Conservation (phyloP, 1,139 yeast species). For the Sugiyamaella castrensis region DNA sequence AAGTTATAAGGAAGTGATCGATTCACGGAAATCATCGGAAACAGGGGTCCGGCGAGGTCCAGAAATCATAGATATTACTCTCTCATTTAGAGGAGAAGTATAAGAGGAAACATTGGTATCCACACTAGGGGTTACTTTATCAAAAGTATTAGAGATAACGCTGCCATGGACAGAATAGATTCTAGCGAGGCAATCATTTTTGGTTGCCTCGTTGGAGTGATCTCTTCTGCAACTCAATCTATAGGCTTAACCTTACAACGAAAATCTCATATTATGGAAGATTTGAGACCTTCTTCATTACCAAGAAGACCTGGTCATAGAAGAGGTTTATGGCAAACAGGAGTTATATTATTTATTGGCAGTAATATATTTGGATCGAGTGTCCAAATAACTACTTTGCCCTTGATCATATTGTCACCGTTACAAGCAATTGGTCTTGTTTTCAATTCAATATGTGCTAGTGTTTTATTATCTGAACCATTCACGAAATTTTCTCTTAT, state of each 20-base stretch:
- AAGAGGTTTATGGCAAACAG: conserved; percentile 71
- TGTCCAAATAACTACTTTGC: conserved; percentile 80
- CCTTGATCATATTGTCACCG: conserved; percentile 76
- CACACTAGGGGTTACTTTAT: too few relatives aligned
- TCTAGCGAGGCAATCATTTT: conserved; percentile 33
- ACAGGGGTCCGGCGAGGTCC: too few relatives aligned
- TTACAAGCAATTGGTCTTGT: conserved; percentile 87
- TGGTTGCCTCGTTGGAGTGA: conserved; percentile 73
- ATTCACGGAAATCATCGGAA: too few relatives aligned
- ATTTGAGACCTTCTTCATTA: conserved; percentile 29
- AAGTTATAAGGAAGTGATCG: too few relatives aligned
- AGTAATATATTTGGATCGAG: conserved; percentile 80
- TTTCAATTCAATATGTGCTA: conserved; percentile 75
- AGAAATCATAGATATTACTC: too few relatives aligned
- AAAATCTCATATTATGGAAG: conserved; percentile 56
- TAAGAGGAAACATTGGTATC: too few relatives aligned
- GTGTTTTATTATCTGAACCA: conserved; percentile 62
- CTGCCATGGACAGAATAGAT: conserved; percentile 18
- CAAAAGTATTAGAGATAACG: too few relatives aligned
- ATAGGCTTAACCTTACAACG: conserved; percentile 82
- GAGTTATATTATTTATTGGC: conserved; percentile 64
- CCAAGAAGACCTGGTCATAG: conserved; percentile 45
- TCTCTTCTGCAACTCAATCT: conserved; percentile 79
- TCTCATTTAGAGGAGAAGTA: too few relatives aligned
- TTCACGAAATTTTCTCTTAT: conserved; percentile 56